Conservation (phyloP, 805 yeast species). For the Candida yuanshanica region DNA sequence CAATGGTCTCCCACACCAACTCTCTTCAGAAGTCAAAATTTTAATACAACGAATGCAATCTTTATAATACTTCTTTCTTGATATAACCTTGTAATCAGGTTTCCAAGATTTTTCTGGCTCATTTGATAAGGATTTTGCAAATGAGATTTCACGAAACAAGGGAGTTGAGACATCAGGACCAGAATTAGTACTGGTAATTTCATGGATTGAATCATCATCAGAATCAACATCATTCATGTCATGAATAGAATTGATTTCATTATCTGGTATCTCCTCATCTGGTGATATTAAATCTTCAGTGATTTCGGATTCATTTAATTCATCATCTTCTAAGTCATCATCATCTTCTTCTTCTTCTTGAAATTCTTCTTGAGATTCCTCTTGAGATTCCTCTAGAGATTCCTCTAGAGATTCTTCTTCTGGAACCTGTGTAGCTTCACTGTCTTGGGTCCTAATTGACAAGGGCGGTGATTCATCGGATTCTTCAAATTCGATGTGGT, state of each 20-base stretch:
- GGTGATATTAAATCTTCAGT: slow-evolving; percentile 4
- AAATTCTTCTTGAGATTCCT: slow-evolving; percentile 1
- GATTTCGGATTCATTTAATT: slow-evolving; percentile 7
- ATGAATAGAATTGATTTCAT: slow-evolving; percentile 13
- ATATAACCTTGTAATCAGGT: slow-evolving; percentile 34
- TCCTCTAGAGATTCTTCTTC: no score
- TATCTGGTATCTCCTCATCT: slow-evolving; percentile 9
- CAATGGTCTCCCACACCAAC: slow-evolving; percentile 43
- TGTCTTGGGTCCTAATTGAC: not conserved
- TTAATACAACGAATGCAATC: slow-evolving; percentile 54
- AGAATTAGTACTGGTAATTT: not conserved
- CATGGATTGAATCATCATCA: slow-evolving; percentile 13
- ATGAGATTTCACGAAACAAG: not conserved
- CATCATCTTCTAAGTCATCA: slow-evolving; percentile 17
- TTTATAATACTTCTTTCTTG: slow-evolving; percentile 37
- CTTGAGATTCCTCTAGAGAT: not conserved
- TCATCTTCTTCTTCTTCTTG: slow-evolving; percentile 18
- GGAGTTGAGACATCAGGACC: not conserved
- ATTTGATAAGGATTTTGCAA: not conserved
- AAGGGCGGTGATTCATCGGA: not conserved
- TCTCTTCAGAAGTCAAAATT: slow-evolving; percentile 44
- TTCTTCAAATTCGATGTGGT: not conserved
- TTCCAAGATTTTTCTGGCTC: slow-evolving; percentile 34
- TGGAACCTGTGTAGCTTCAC: not conserved
- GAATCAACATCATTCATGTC: slow-evolving; percentile 9